Conservation (phyloP, 169 alveolate species). For the Ichthyophthirius multifiliis region DNA sequence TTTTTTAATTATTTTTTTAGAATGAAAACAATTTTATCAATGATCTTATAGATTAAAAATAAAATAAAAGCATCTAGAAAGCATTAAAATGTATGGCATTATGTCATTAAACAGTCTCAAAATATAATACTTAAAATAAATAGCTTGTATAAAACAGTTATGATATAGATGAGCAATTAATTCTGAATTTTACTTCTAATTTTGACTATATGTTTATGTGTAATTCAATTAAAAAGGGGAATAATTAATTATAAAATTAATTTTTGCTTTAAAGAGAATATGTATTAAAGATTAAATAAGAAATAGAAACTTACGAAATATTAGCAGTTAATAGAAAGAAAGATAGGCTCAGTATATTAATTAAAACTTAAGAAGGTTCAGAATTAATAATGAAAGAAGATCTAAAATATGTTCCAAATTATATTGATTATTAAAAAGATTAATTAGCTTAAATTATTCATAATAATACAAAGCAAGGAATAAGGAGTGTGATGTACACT, state of each 20-base stretch:
- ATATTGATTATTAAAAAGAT: neutral
- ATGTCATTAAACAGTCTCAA: neutral
- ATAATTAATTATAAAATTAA: too few relatives aligned
- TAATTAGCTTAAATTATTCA: neutral
- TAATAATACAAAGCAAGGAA: neutral
- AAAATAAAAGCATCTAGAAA: neutral
- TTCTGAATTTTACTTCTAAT: neutral
- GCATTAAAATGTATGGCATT: neutral
- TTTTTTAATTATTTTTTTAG: neutral
- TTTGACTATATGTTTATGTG: neutral
- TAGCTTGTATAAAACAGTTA: neutral
- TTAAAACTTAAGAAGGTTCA: neutral
- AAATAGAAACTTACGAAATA: neutral
- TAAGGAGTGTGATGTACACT: neutral
- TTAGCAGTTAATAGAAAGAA: neutral
- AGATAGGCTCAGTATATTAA: neutral
- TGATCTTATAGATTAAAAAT: neutral
- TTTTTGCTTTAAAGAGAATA: neutral
- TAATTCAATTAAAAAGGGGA: neutral
- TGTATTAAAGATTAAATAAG: neutral
- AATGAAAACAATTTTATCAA: neutral
- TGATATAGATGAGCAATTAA: neutral
- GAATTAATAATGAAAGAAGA: constrained; percentile 3
- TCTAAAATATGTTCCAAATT: neutral
- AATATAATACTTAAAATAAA: neutral